Conservation (phyloP, 2,329 filamentous ascomycete species). For the Nectriaceae sp. region DNA sequence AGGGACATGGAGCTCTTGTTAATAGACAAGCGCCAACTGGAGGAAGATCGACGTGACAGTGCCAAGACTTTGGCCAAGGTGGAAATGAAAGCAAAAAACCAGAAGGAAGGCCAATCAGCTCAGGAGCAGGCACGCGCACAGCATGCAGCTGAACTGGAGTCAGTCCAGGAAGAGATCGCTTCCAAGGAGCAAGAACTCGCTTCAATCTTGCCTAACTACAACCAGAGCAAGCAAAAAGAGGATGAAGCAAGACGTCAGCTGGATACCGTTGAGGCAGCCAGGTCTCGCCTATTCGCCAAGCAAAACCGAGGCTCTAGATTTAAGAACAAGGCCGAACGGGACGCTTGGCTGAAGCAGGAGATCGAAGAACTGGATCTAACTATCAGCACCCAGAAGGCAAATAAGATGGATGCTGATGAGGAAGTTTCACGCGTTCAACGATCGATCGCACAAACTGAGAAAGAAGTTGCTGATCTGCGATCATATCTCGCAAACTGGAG, state of each 20-base stretch:
- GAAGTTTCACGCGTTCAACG: slow-evolving; percentile 73
- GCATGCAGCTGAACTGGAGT: slow-evolving; percentile 70
- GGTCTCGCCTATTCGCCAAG: slow-evolving; percentile 84
- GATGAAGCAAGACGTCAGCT: slow-evolving; percentile 69
- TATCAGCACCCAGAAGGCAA: slow-evolving; percentile 78
- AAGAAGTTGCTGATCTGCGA: slow-evolving; percentile 70
- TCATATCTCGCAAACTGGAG: slow-evolving; percentile 77
- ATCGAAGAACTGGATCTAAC: slow-evolving; percentile 78
- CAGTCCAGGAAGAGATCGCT: slow-evolving; percentile 73
- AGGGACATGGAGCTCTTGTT: slow-evolving; percentile 83
- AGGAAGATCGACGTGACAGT: slow-evolving; percentile 83
- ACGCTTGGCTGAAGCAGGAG: slow-evolving; percentile 78
- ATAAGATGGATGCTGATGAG: slow-evolving; percentile 80
- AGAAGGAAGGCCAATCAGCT: slow-evolving; percentile 80
- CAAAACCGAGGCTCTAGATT: slow-evolving; percentile 88
- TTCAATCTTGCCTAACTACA: slow-evolving; percentile 75
- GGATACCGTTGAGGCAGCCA: slow-evolving; percentile 72
- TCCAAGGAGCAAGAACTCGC: slow-evolving; percentile 76
- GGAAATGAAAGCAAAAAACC: slow-evolving; percentile 79
- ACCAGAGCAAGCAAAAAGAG: slow-evolving; percentile 72
- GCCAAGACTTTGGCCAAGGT: slow-evolving; percentile 80
- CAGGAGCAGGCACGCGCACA: slow-evolving; percentile 72
- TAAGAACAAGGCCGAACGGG: slow-evolving; percentile 83
- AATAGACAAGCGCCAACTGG: slow-evolving; percentile 83
- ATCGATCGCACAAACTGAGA: slow-evolving; percentile 72